Conservation (phyloP, 257 asterid genomes). For the Paraleonurus japonicus region DNA sequence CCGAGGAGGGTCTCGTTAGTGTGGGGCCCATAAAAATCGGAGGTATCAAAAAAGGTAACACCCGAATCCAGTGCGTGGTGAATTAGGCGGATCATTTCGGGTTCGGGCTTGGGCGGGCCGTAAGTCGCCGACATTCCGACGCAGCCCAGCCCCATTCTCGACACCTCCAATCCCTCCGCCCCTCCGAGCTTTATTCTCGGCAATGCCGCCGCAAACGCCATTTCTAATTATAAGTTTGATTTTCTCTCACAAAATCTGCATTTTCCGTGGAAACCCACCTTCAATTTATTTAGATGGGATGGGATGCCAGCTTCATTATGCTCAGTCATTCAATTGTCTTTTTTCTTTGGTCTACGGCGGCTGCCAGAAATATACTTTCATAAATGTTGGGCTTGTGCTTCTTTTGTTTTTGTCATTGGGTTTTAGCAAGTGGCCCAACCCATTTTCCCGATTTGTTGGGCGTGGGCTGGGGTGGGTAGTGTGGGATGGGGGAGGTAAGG, state of each 20-base stretch:
- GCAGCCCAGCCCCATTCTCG: slow-evolving; percentile 39
- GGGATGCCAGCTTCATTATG: too few relatives aligned
- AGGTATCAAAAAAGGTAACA: slow-evolving; percentile 36
- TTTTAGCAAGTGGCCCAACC: too few relatives aligned
- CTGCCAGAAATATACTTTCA: too few relatives aligned
- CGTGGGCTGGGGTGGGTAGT: too few relatives aligned
- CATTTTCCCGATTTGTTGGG: too few relatives aligned
- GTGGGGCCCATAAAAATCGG: slow-evolving; percentile 37
- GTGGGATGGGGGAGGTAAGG: too few relatives aligned
- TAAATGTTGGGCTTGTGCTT: too few relatives aligned
- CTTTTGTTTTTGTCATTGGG: too few relatives aligned
- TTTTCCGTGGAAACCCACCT: background rate
- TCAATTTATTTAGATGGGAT: background rate
- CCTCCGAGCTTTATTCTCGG: slow-evolving; percentile 38
- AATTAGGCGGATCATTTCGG: slow-evolving; percentile 31
- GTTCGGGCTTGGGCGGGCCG: slow-evolving; percentile 41
- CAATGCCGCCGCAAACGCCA: slow-evolving; percentile 16
- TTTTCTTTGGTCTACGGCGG: background rate
- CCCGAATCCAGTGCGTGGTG: slow-evolving; percentile 35
- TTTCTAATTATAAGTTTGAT: background rate
- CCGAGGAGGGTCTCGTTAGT: slow-evolving; percentile 35
- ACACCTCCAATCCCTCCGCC: slow-evolving; percentile 39
- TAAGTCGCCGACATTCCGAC: slow-evolving; percentile 38
- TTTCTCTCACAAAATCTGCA: background rate
- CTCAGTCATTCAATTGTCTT: too few relatives aligned